Evolutionary conservation across 306 rosid species (phyloP).

Genomic region (Glycine tomentella): DNA sequence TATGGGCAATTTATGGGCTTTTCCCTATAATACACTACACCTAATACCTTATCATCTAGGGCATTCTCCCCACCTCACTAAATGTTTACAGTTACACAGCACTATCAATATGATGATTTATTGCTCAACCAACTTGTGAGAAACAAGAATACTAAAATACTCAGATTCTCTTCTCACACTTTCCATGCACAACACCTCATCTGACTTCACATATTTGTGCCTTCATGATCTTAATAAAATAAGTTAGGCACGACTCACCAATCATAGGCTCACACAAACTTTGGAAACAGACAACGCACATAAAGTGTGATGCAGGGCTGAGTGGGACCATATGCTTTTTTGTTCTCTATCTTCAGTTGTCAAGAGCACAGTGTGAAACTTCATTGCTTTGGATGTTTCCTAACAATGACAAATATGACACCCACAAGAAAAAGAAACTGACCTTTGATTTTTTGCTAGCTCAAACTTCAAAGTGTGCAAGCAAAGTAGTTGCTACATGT

Average conservation of each 20-base stretch:
- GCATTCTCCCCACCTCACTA: background rate
- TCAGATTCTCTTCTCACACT: background rate
- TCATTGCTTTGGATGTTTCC: constrained; percentile 12
- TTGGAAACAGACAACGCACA: constrained; percentile 1
- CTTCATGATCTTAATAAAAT: background rate
- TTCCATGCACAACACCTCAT: background rate
- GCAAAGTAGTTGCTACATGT: constrained; percentile 28
- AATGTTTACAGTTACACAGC: background rate
- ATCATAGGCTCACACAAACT: background rate
- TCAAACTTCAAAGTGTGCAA: constrained; percentile 15
- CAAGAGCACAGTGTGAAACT: constrained; percentile 40
- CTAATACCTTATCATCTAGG: background rate
- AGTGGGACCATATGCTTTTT: constrained; percentile 46
- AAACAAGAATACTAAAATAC: background rate
- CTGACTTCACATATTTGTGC: background rate
- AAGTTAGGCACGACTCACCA: background rate
- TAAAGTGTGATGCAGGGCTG: background rate
- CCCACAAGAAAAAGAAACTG: background rate
- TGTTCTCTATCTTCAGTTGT: constrained; percentile 8
- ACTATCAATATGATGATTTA: constrained; percentile 1
- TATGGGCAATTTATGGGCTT: background rate
- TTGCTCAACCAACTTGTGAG: constrained; percentile 1
- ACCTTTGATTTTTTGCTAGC: constrained; percentile 4
- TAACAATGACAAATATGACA: constrained; percentile 12
- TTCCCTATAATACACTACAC: background rate